These are phyloP conservation scores for Hondaea fermentalgiana DNA, from an alignment of 108 stramenopile genomes.

Conservation along the genomic window DNA sequence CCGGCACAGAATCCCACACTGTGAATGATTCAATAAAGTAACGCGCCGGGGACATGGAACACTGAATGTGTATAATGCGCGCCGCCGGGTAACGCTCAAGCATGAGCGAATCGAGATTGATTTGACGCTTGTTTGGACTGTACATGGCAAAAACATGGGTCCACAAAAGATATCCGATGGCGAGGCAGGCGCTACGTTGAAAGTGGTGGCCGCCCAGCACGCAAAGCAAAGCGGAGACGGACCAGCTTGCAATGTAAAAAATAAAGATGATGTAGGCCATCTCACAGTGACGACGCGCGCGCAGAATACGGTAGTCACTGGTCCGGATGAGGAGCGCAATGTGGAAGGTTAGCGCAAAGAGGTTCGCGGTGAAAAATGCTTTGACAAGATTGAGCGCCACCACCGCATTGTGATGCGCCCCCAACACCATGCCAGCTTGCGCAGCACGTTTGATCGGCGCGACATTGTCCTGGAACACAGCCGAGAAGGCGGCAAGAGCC, in stretches of 20 bases:
- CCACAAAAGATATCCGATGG: background rate
- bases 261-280: background rate
- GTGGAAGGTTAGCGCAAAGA: background rate
- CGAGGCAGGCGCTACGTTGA: background rate
- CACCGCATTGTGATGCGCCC: constrained; percentile 9
- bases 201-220: background rate
- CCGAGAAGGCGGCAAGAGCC: background rate
- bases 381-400: background rate
- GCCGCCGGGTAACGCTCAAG: background rate
- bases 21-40: constrained; percentile 4
- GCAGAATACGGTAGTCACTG: background rate
- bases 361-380: background rate
- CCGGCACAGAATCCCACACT: background rate
- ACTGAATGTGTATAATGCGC: background rate
- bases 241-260: background rate
- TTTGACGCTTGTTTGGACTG: background rate
- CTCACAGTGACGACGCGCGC: background rate
- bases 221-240: background rate
- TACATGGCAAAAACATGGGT: constrained; percentile 18
- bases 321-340: background rate
- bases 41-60: constrained; percentile 2
- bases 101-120: background rate
- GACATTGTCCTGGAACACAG: background rate
- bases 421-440: background rate
- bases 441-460: background rate